These are phyloP conservation scores for Pisolithus thermaeus DNA, from an alignment of 1,284 basidiomycete species.

Conservation along the genomic window DNA sequence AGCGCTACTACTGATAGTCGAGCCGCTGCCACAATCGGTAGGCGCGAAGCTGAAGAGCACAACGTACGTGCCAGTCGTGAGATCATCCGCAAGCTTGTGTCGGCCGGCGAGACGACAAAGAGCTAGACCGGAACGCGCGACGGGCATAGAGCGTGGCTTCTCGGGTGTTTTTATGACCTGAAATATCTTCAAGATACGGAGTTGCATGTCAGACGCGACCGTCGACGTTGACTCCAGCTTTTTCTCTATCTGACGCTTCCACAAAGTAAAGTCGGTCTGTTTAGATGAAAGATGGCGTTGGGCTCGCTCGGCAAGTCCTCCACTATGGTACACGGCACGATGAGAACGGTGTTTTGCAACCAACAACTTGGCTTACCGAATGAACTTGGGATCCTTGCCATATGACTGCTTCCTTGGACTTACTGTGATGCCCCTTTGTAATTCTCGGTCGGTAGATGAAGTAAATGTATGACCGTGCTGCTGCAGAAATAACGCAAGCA, in stretches of 20 bases:
- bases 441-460: conserved; percentile 32
- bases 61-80: conserved; percentile 24
- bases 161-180: conserved; percentile 17
- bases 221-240: conserved; percentile 17
- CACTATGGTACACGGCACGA: conserved; percentile 21
- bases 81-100: conserved; percentile 15
- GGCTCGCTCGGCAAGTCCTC: conserved; percentile 46
- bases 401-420: conserved; percentile 29
- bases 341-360: too few species aligned
- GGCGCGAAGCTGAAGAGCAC: conserved; percentile 24
- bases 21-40: conserved; percentile 9
- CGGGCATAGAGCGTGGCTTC: conserved; percentile 6
- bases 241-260: conserved; percentile 42
- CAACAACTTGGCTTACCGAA: conserved; percentile 20
- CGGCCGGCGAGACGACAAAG: conserved; percentile 22
- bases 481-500: conserved; percentile 35
- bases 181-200: conserved; percentile 32
- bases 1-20: conserved; percentile 13
- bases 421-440: conserved; percentile 29
- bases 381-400: conserved; percentile 23
- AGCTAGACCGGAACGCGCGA: conserved; percentile 21
- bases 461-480: conserved; percentile 30
- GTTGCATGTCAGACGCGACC: conserved; percentile 28
- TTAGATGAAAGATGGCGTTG: conserved; percentile 34
- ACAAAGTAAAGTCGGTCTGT: conserved; percentile 40